Evolutionary conservation across 2,329 filamentous ascomycete genomes (phyloP).

Genomic region (Fonsecaea nubica): DNA sequence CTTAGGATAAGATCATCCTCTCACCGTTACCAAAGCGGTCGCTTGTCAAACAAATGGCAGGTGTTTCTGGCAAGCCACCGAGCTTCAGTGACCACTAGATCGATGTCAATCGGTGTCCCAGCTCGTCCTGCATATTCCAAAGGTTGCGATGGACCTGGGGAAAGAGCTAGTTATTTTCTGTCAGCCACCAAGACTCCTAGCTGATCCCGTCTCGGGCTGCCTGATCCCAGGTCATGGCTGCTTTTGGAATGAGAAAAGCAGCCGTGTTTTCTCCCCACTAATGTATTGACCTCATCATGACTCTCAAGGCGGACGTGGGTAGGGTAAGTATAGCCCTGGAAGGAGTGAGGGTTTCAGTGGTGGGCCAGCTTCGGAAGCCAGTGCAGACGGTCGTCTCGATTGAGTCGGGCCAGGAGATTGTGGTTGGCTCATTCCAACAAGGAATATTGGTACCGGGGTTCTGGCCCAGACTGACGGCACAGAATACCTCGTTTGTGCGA

Average conservation of each 20-base stretch:
- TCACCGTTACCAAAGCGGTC: neutral
- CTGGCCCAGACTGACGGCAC: slow-evolving; percentile 3
- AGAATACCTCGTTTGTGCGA: neutral
- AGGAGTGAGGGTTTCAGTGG: neutral
- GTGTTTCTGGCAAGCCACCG: slow-evolving; percentile 1
- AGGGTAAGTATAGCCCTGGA: neutral
- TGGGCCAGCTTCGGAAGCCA: neutral
- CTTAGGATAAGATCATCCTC: neutral
- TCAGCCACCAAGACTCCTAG: neutral
- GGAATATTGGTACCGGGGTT: neutral
- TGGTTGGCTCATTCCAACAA: neutral
- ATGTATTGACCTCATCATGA: neutral
- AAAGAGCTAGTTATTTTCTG: neutral
- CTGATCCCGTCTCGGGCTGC: neutral
- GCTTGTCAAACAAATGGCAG: neutral
- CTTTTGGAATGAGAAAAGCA: neutral
- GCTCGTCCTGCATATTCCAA: neutral
- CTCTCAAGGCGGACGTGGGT: neutral
- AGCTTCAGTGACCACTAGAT: neutral
- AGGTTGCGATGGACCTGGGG: neutral
- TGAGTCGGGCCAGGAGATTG: neutral
- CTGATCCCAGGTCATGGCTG: slow-evolving; percentile 1
- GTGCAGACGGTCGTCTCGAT: slow-evolving; percentile 3
- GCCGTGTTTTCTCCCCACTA: neutral
- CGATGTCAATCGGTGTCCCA: neutral